Percentiles rank a stretch among this genome's conserved stretches.
These are phyloP conservation scores for Globisporangium paroecandrum DNA, from an alignment of 352 stramenopile genomes.

Conservation along the genomic window DNA sequence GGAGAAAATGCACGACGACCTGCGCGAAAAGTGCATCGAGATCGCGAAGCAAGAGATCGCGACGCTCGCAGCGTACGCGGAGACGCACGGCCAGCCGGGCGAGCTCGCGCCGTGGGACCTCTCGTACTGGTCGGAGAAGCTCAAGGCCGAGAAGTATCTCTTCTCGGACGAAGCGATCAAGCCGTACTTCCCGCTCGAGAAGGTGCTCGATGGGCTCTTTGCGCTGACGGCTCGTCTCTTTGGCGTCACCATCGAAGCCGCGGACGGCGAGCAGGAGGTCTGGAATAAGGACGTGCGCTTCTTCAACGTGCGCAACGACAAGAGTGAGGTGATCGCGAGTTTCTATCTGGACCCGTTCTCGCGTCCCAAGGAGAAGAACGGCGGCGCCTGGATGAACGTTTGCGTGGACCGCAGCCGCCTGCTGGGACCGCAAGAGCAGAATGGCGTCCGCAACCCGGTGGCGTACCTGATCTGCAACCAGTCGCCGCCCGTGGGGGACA, in stretches of 20 bases:
- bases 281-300: slow-evolving; percentile 97
- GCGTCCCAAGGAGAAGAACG: slow-evolving; percentile 95
- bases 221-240: slow-evolving; percentile 93
- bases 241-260: slow-evolving; percentile 89
- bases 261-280: slow-evolving; percentile 57
- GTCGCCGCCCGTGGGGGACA: slow-evolving; percentile 89
- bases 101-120: slow-evolving; percentile 93
- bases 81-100: slow-evolving; percentile 63
- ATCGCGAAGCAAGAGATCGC: slow-evolving; percentile 91
- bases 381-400: slow-evolving; percentile 98
- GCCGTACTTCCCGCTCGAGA: slow-evolving; percentile 95
- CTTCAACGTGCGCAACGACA: slow-evolving; percentile 90
- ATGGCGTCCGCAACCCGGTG: slow-evolving; percentile 85
- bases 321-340: slow-evolving; percentile 87
- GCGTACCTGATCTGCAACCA: slow-evolving; percentile 99
- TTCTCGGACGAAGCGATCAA: slow-evolving; percentile 97
- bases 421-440: slow-evolving; percentile 51
- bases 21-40: slow-evolving; percentile 90
- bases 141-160: slow-evolving; percentile 94
- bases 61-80: slow-evolving; percentile 86
- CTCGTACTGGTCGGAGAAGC: slow-evolving; percentile 93
- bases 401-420: slow-evolving; percentile 93
- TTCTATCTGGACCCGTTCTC: slow-evolving; percentile 98
- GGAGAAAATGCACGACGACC: slow-evolving; percentile 90
- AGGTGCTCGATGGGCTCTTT: slow-evolving; percentile 96